Evolutionary conservation across 768 basidiomycete species (phyloP), one percentile per base, ranked within the genome.

Genomic region (Trametes cinnabarina): DNA sequence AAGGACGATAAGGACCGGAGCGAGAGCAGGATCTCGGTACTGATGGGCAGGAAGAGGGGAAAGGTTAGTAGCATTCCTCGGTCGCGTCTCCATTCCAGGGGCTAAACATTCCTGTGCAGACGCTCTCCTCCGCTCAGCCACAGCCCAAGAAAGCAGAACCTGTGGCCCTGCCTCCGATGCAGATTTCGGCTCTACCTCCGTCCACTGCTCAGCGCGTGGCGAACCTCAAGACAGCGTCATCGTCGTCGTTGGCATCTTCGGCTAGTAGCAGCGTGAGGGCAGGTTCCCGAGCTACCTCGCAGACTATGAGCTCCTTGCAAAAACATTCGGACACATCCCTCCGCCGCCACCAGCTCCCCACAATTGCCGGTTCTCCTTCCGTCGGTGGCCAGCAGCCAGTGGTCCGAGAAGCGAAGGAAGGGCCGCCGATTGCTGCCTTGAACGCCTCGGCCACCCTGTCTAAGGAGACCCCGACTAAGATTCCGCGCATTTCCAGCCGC

Each of bases 311-410:
- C 68, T 92, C 91, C 2, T 82, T 92, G 85, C 89, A 90, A 69
- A 92, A 92, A 69, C 88, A 88, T 57, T 91, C 92, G 12, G 92
- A 94, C 68, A 76, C 84, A 6, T 92, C 92, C 28, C 80, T 92
- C 51, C 87, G 92, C 20, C 82, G 66, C 51, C 85, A 90, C 59
- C 83, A 84, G 64, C 75, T 96, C 10, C 94, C 93, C 9, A 94
- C 94, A 11, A 96, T 96, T 55, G 92, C 94, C 28, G 94, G 94
- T 30, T 95, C 94, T 3, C 94, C 94, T 4, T 95, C 94, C 12
- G 89, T 93, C 47, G 88, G 86, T 47, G 83, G 83, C 28, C 78
- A 76, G 14, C 81, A 61, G 41, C 75, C 76, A 14, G 79, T 79
- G 61, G 76, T 71, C 30, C 85, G 83, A 67, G 86, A 87, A 30